Percentiles rank a stretch among this genome's conserved stretches.
Evolutionary conservation across 306 rosid genomes (phyloP).

Genomic region (Lotus japonicus): DNA sequence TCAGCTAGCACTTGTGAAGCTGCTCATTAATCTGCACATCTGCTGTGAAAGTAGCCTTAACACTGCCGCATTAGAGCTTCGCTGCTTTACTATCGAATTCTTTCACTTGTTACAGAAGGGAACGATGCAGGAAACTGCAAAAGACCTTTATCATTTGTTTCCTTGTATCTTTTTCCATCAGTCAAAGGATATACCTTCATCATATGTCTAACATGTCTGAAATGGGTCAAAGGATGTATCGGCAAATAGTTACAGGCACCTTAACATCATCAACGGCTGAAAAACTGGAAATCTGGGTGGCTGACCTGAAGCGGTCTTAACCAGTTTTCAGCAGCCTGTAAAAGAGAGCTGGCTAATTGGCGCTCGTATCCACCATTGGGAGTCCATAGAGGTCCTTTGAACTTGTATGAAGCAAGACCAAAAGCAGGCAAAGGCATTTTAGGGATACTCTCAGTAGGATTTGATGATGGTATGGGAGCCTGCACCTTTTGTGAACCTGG

Average conservation of each 20-base stretch:
- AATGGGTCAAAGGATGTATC: constrained; percentile 12
- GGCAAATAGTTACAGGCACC: constrained; percentile 12
- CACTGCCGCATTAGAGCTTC: constrained; percentile 21
- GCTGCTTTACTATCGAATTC: constrained; percentile 18
- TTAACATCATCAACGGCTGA: constrained; percentile 45
- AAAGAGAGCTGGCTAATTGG: constrained; percentile 50
- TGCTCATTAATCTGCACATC: constrained; percentile 31
- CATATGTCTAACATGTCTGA: constrained; percentile 8
- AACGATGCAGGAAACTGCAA: constrained; percentile 27
- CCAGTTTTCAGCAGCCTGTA: constrained; percentile 55
- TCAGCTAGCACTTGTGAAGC: constrained; percentile 34
- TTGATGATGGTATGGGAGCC: constrained; percentile 34
- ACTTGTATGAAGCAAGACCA: constrained; percentile 91
- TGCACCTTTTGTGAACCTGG: constrained; percentile 44
- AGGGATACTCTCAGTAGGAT: constrained; percentile 35
- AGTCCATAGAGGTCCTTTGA: constrained; percentile 84
- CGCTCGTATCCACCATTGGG: constrained; percentile 58
- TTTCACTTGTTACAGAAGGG: constrained; percentile 14
- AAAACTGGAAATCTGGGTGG: constrained; percentile 90
- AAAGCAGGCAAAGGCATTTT: constrained; percentile 61
- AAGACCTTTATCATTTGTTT: constrained; percentile 17
- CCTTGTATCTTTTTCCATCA: not conserved
- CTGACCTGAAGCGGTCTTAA: constrained; percentile 56
- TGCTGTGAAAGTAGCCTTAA: constrained; percentile 21
- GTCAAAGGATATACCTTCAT: constrained; percentile 2